Evolutionary conservation across 306 rosid species (phyloP).

Genomic region (Cucumis melo): DNA sequence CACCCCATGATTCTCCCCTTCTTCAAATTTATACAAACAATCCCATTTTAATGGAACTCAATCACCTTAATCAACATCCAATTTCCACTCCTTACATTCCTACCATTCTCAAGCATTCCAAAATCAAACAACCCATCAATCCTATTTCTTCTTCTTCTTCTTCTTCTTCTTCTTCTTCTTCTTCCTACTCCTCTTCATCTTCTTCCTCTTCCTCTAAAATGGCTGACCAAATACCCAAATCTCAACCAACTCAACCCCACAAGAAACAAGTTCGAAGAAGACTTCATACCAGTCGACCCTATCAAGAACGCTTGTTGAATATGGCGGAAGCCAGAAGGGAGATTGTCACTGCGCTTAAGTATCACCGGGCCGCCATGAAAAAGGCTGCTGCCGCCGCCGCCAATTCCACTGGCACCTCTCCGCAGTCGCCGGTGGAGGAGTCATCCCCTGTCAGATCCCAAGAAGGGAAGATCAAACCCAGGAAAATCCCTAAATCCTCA

Average conservation of each 20-base stretch:
- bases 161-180: background rate
- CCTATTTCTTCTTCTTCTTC: background rate
- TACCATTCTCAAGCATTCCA: constrained; percentile 51
- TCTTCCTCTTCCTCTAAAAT: constrained; percentile 10
- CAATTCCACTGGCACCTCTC: too few species aligned
- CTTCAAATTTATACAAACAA: background rate
- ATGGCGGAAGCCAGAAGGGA: constrained; percentile 95
- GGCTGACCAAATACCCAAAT: background rate
- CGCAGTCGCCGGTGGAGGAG: constrained; percentile 17
- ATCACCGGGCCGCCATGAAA: constrained; percentile 82
- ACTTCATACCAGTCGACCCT: constrained; percentile 67
- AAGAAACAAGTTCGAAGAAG: constrained; percentile 83
- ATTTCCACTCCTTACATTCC: constrained; percentile 50
- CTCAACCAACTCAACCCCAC: constrained; percentile 25
- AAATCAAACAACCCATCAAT: constrained; percentile 34
- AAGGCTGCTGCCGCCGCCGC: constrained; percentile 20
- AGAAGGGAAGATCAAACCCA: constrained; percentile 32
- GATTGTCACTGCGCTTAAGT: constrained; percentile 80
- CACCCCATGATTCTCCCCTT: background rate
- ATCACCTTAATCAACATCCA: constrained; percentile 23
- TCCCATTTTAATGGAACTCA: constrained; percentile 2
- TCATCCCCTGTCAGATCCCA: constrained; percentile 17
- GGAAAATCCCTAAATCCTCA: constrained; percentile 29
- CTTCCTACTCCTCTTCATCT: background rate
- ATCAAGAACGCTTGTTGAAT: constrained; percentile 72